Base-by-base conservation (phyloP, 257 asterid genomes). In the Mitragyna speciosa region DNA sequence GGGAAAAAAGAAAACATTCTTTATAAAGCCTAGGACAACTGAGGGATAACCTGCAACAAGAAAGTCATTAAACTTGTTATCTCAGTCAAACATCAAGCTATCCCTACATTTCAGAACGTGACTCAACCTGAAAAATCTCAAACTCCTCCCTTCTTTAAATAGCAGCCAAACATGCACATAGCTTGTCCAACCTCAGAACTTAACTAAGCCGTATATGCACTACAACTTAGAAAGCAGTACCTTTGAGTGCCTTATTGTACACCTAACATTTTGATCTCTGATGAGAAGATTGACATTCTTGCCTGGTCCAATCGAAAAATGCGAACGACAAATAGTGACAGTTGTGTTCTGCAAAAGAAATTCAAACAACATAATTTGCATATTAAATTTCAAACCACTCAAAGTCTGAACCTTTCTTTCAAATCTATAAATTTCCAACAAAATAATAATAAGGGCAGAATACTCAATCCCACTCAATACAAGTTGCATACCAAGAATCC, bases 261-360 rank as follows among this genome's bases (percentile, higher is more conserved):
- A 93, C 82, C 88, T 67, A 76, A 82, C 69, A 16, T 86, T 81
- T 76, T 90, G 91, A 72, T 90, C 97, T 82, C 85, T 85, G 79
- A 93, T 91, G 83, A 71, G 71, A 73, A 91, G 93, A 86, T 93
- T 88, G 47, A 94, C 94, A 6, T 88, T 86, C 81, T 88, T 86
- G 89, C 90, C 81, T 43, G 94, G 88, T 78, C 97, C 97, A 45
- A 93, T 90, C 73, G 84, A 64, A 84, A 93, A 93, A 66, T 83
- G 89, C 79, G 89, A 85, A 39, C 90, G 85, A 67, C 79, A 82
- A 73, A 91, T 84, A 16, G 90, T 76, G 58, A 93, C 85, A 39
- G 90, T 89, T 63, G 89, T 85, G 84, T 91, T 91, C 97, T 93
- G 92, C 89, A 86, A 70, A 28, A 51, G 77, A 76, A 14, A 48